Evolutionary conservation across 1,284 basidiomycete genomes (phyloP).

Genomic region (Ustilago vetiveriae): DNA sequence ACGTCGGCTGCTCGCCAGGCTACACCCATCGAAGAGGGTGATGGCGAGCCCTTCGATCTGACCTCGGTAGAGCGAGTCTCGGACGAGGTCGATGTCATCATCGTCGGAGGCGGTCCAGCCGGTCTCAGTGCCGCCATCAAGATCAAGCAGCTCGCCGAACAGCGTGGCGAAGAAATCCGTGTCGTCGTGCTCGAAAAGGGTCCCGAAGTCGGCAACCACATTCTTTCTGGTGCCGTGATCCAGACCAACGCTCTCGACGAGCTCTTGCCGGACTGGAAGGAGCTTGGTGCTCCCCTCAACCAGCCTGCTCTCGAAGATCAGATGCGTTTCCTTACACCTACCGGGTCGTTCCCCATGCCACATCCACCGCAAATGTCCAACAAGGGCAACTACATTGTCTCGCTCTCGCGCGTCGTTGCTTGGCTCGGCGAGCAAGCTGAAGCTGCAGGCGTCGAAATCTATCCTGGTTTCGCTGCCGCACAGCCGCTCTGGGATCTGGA

Average conservation of each 20-base stretch:
- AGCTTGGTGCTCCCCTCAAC: slow-evolving; percentile 74
- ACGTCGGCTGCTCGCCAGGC: slow-evolving; percentile 33
- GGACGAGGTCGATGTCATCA: slow-evolving; percentile 89
- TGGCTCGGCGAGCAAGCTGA: slow-evolving; percentile 92
- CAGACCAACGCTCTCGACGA: slow-evolving; percentile 92
- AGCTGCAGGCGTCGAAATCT: slow-evolving; percentile 91
- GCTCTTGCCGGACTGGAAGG: slow-evolving; percentile 86
- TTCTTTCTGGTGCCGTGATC: slow-evolving; percentile 93
- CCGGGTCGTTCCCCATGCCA: slow-evolving; percentile 81
- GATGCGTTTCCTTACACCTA: slow-evolving; percentile 88
- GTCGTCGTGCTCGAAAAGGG: slow-evolving; percentile 97
- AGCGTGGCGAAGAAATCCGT: slow-evolving; percentile 79
- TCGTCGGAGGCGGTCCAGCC: slow-evolving; percentile 94
- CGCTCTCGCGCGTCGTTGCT: slow-evolving; percentile 84
- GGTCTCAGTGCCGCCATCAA: slow-evolving; percentile 95
- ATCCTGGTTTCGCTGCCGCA: slow-evolving; percentile 94
- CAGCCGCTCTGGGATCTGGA: slow-evolving; percentile 79
- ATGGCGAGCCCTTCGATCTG: slow-evolving; percentile 61
- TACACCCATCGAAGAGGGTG: slow-evolving; percentile 53
- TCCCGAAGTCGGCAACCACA: slow-evolving; percentile 90
- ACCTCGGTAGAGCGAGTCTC: slow-evolving; percentile 64
- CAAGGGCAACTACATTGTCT: slow-evolving; percentile 91
- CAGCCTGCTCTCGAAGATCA: slow-evolving; percentile 81
- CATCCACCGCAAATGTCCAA: slow-evolving; percentile 98
- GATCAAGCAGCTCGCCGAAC: slow-evolving; percentile 88